These are phyloP conservation scores for Paramecium tetraurelia DNA, from an alignment of 73 alveolate genomes.

Conservation along the genomic window DNA sequence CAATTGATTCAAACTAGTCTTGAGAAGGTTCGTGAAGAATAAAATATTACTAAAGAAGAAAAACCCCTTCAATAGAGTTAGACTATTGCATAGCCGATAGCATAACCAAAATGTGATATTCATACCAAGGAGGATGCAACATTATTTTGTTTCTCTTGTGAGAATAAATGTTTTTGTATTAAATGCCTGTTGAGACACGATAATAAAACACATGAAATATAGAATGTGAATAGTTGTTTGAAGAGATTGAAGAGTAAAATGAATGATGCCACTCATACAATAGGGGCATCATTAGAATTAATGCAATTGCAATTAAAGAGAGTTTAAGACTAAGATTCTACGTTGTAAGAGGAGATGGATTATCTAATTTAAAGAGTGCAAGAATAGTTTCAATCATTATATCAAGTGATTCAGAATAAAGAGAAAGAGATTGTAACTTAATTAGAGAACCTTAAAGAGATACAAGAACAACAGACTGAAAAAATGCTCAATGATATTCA, in stretches of 20 bases:
- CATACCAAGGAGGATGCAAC: slow-evolving; percentile 37
- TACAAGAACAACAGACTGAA: neutral
- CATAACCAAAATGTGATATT: slow-evolving; percentile 10
- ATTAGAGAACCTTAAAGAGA: neutral
- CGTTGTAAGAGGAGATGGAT: neutral
- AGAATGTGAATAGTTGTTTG: neutral
- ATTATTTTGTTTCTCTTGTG: slow-evolving; percentile 38
- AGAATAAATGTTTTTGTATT: slow-evolving; percentile 22
- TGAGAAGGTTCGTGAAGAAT: neutral
- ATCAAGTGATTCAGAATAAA: neutral
- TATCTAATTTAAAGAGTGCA: neutral
- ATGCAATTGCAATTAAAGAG: slow-evolving; percentile 22
- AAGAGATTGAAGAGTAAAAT: slow-evolving; percentile 19
- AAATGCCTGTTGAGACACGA: slow-evolving; percentile 33
- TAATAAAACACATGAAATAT: slow-evolving; percentile 23
- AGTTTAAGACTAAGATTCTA: neutral
- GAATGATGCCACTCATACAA: slow-evolving; percentile 50
- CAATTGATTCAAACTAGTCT: neutral
- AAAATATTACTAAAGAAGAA: neutral
- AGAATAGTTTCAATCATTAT: neutral
- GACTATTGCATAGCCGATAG: neutral
- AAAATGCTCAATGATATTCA: slow-evolving; percentile 10
- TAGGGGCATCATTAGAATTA: slow-evolving; percentile 32
- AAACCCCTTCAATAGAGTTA: neutral
- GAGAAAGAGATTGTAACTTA: neutral